These are phyloP conservation scores for Nectriaceae sp. DNA, from an alignment of 2,329 filamentous ascomycete genomes.

Conservation along the genomic window DNA sequence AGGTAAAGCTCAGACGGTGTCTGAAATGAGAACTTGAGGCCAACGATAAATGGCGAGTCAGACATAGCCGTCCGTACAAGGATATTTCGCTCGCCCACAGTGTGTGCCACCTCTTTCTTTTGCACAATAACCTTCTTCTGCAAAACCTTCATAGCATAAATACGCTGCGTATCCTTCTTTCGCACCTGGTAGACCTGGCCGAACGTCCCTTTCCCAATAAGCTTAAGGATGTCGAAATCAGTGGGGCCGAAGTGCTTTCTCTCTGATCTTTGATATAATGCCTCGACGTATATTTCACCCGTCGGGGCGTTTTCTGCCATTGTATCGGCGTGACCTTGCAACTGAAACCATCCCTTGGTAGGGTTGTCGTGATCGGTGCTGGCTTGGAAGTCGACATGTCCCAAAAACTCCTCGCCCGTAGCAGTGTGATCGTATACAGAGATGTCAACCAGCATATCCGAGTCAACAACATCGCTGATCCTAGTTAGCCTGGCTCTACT, in stretches of 20 bases:
- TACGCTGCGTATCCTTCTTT: constrained; percentile 93
- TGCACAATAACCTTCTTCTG: constrained; percentile 99
- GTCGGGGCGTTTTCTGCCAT: constrained; percentile 71
- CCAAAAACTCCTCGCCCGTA: constrained; percentile 86
- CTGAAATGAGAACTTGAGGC: constrained; percentile 98
- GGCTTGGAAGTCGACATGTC: constrained; percentile 80
- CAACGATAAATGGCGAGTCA: constrained; percentile 96
- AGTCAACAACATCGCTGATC: constrained; percentile 86
- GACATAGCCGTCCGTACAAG: constrained; percentile 93
- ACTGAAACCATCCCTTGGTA: constrained; percentile 81
- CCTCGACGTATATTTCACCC: constrained; percentile 86
- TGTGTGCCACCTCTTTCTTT: constrained; percentile 98
- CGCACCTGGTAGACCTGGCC: constrained; percentile 98
- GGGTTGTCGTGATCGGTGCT: constrained; percentile 67
- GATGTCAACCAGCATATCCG: constrained; percentile 86
- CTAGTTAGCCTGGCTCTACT: constrained; percentile 13
- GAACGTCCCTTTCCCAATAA: constrained; percentile 98
- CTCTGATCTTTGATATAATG: constrained; percentile 82
- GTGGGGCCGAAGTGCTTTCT: constrained; percentile 92
- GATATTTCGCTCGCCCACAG: constrained; percentile 95
- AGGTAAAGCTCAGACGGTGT: constrained; percentile 95
- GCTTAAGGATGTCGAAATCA: constrained; percentile 92
- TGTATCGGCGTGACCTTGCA: constrained; percentile 75
- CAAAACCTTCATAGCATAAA: constrained; percentile 99
- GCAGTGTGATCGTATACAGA: constrained; percentile 86